Percentiles rank a stretch among this genome's conserved stretches.
Conservation (phyloP, 2,329 filamentous ascomycete genomes). For the Berkeleyomyces basicola region DNA sequence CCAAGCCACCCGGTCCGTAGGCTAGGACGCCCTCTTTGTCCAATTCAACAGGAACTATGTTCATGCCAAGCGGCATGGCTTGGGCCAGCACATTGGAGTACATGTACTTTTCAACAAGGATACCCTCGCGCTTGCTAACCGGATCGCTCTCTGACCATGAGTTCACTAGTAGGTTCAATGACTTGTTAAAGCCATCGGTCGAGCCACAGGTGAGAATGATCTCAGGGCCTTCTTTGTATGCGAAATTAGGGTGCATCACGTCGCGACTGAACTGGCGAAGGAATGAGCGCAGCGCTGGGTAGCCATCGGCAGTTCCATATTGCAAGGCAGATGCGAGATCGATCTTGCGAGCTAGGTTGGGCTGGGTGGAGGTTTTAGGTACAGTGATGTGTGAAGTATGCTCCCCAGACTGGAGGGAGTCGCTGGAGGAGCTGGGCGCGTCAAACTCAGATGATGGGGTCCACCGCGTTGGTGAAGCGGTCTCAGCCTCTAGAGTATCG, state of each 20-base stretch:
- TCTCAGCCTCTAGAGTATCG: conserved; percentile 73
- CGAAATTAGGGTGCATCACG: conserved; percentile 63
- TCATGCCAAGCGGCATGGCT: conserved; percentile 49
- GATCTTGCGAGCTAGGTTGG: conserved; percentile 50
- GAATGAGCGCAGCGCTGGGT: conserved; percentile 62
- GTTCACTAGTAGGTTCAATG: conserved; percentile 58
- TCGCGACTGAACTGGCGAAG: conserved; percentile 62
- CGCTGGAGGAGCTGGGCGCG: conserved; percentile 6
- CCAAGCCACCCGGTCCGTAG: conserved; percentile 53
- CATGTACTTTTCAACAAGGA: conserved; percentile 65
- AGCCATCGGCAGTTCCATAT: conserved; percentile 71
- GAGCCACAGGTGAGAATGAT: conserved; percentile 65
- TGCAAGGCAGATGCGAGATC: conserved; percentile 71
- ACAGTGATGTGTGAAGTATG: conserved; percentile 44
- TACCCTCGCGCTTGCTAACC: conserved; percentile 51
- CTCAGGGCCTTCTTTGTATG: conserved; percentile 61
- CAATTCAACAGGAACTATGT: conserved; percentile 56
- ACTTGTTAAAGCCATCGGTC: conserved; percentile 74
- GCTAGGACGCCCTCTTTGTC: conserved; percentile 69
- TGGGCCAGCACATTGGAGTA: conserved; percentile 64
- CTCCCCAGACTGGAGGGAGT: conserved; percentile 15
- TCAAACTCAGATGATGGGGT: conserved; percentile 30
- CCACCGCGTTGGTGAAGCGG: conserved; percentile 60
- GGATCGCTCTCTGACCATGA: conserved; percentile 53
- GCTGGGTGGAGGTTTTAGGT: conserved; percentile 45